Conservation (phyloP, 352 stramenopile species). For the Phytophthora sp. region DNA sequence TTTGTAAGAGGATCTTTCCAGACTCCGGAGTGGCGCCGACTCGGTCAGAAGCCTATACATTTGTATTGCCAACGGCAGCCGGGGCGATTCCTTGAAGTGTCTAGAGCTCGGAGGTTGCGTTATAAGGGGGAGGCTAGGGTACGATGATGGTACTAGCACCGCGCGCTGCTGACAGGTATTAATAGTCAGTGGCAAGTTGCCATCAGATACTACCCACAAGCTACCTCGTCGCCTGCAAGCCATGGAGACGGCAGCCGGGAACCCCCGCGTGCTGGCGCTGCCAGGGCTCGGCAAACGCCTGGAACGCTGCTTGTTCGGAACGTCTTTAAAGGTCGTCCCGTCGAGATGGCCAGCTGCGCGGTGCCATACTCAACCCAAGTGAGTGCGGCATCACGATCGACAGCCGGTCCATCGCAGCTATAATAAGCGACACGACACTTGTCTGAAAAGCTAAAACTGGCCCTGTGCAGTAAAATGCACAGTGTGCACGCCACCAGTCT, state of each 20-base stretch:
- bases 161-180: too few species aligned
- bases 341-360: slow-evolving; percentile 14
- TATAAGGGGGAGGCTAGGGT: slow-evolving; percentile 22
- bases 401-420: slow-evolving; percentile 18
- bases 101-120: slow-evolving; percentile 1
- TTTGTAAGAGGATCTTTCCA: slow-evolving; percentile 29
- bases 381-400: slow-evolving; percentile 7
- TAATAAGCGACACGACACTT: slow-evolving; percentile 16
- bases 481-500: too few species aligned
- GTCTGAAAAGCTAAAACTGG: slow-evolving; percentile 25
- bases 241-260: not conserved
- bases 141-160: too few species aligned
- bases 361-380: slow-evolving; percentile 17
- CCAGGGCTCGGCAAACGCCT: not conserved
- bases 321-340: slow-evolving; percentile 5
- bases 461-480: too few species aligned
- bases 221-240: too few species aligned
- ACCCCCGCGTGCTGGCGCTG: not conserved
- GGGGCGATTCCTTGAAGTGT: slow-evolving; percentile 14
- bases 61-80: slow-evolving; percentile 19
- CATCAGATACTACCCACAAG: too few species aligned
- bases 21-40: slow-evolving; percentile 13
- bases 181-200: too few species aligned
- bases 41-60: not conserved
- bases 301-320: not conserved